phyloP scores from a whole-genome alignment of 139 green algal genomes.

The Eudorina sp. region DNA sequence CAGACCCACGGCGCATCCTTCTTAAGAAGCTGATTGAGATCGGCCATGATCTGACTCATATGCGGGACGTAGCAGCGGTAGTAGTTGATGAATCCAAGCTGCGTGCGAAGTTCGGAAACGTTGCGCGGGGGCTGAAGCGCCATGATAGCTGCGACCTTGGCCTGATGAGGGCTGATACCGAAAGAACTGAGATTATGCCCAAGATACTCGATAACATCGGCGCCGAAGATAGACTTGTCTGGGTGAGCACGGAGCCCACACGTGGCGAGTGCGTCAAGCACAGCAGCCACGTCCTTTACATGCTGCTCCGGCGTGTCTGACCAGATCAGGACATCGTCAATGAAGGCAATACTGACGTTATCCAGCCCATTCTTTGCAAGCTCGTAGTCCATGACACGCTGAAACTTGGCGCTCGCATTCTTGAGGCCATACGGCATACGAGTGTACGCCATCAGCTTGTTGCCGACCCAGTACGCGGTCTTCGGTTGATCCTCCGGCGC shows the following conservation, averaged over 20 bases:
- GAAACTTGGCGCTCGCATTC: slow-evolving; percentile 47
- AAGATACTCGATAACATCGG: slow-evolving; percentile 45
- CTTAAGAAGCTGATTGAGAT: no score
- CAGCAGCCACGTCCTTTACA: not conserved
- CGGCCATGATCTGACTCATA: no score
- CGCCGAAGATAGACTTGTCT: slow-evolving; percentile 48
- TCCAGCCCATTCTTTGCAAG: not conserved
- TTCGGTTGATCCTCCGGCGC: not conserved
- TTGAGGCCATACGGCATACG: slow-evolving; percentile 48
- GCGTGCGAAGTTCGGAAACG: no score
- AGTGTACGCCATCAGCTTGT: slow-evolving; percentile 20
- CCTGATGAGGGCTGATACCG: no score
- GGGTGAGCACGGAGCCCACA: slow-evolving; percentile 47
- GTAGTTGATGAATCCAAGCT: not conserved
- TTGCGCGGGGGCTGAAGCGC: no score
- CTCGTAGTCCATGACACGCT: slow-evolving; percentile 42
- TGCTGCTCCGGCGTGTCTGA: slow-evolving; percentile 41
- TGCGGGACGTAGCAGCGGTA: not conserved
- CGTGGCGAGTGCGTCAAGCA: slow-evolving; percentile 17
- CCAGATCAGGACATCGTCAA: slow-evolving; percentile 53
- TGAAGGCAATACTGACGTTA: slow-evolving; percentile 34
- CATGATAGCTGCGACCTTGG: no score
- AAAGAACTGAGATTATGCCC: no score
- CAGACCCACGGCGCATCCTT: no score
- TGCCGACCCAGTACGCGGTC: no score